Evolutionary conservation across 1,139 yeast species (phyloP), one percentile per base, ranked within the genome.

Genomic region (Yamadazyma oceani): DNA sequence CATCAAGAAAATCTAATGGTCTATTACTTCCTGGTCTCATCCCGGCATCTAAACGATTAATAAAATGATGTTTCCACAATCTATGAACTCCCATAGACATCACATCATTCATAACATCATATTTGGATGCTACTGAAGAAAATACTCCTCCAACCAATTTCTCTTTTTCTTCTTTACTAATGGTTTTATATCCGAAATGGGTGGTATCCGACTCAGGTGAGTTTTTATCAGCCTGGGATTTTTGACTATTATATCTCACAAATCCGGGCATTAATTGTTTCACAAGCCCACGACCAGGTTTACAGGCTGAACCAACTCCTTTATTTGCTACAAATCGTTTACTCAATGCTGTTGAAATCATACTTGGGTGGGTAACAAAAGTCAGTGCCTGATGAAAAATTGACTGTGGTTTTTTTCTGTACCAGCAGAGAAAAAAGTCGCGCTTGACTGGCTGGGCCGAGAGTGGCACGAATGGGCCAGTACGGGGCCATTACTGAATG

Each of bases 81-180:
- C 98, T 76, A 60, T 92, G 99, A 36, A 92, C 76, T 27, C 98
- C 98, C 62, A 90, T 64, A 7, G 96, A 87, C 99, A 92, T 92
- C 38, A 88, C 95, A 65, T 92, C 99, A 64, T 92, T 92, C 98
- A 92, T 94, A 39, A 87, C 72, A 64, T 92, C 99, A 60, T 92
- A 92, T 47, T 82, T 89, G 26, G 92, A 80, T 3, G 98, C 98
- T 28, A 92, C 98, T 7, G 95, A 85, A 8, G 96, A 85, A 61
- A 92, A 92, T 15, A 92, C 98, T 28, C 84, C 83, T 34, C 87
- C 85, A 17, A 92, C 99, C 39, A 87, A 63, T 54, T 84, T 78
- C 60, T 90, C 96, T 66, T 92, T 92, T 47, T 88, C 88, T 16
- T 78, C 78, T 46, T 76, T 80, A 26, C 85, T 80, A 19, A 92